Conservation (phyloP, 2,329 filamentous ascomycete genomes). For the Trichoderma gracile region DNA sequence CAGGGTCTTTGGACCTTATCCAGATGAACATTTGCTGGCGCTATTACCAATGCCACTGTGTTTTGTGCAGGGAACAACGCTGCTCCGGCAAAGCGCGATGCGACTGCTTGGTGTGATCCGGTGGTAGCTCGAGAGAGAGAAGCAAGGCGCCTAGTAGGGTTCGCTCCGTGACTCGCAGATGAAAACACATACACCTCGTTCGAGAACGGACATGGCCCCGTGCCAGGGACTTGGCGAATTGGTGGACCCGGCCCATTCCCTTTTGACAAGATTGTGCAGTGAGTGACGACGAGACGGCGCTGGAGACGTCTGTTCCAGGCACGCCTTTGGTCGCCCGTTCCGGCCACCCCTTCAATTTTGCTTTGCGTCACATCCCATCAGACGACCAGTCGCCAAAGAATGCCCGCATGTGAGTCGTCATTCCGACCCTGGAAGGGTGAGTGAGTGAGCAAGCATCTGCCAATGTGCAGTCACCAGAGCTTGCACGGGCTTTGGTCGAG, state of each 20-base stretch:
- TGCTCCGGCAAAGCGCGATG: background rate
- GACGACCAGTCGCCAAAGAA: conserved; percentile 20
- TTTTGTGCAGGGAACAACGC: background rate
- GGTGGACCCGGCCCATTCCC: conserved; percentile 24
- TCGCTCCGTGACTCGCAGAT: conserved; percentile 27
- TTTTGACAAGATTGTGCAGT: conserved; percentile 25
- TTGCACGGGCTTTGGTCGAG: background rate
- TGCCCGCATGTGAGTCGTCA: conserved; percentile 26
- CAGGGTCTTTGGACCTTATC: conserved; percentile 15
- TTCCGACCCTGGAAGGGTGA: conserved; percentile 9
- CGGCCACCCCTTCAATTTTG: conserved; percentile 25
- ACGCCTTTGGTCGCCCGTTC: conserved; percentile 21
- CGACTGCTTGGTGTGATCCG: too few species aligned
- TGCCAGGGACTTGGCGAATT: conserved; percentile 23
- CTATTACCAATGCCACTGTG: conserved; percentile 6
- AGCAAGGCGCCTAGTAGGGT: conserved; percentile 17
- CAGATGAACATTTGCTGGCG: conserved; percentile 7
- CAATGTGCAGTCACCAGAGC: conserved; percentile 15
- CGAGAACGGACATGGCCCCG: conserved; percentile 27
- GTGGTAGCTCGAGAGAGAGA: background rate
- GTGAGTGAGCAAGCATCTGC: conserved; percentile 13
- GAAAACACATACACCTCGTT: conserved; percentile 21
- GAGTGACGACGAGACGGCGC: conserved; percentile 20
- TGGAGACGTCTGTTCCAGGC: conserved; percentile 15
- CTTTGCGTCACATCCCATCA: conserved; percentile 26